phyloP scores from a whole-genome alignment of 352 stramenopile species.

The Pythium vanterpoolii region DNA sequence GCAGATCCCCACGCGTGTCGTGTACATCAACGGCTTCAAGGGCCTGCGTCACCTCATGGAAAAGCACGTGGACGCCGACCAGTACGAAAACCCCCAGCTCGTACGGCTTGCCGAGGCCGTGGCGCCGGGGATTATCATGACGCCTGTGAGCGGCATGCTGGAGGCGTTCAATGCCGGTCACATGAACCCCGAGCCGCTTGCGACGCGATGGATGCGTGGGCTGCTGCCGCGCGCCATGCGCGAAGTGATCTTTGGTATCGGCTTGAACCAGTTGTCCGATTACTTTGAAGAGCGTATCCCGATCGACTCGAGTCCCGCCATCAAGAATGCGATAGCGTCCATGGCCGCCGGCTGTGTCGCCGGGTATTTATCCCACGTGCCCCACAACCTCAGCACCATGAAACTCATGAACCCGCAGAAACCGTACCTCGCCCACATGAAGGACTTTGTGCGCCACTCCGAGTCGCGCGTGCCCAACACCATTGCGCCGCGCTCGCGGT shows the following conservation, averaged over 20 bases:
- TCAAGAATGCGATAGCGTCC: conserved; percentile 88
- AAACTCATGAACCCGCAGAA: conserved; percentile 94
- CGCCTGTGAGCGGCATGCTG: conserved; percentile 88
- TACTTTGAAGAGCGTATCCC: conserved; percentile 92
- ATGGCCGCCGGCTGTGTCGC: conserved; percentile 88
- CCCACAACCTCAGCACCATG: conserved; percentile 95
- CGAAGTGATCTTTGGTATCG: conserved; percentile 93
- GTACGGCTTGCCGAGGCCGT: conserved; percentile 82
- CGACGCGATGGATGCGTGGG: conserved; percentile 88
- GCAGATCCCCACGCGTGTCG: conserved; percentile 90
- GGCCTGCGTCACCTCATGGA: conserved; percentile 81
- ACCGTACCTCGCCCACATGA: conserved; percentile 77
- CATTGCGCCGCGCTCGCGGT: conserved; percentile 67
- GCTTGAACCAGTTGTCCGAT: conserved; percentile 92
- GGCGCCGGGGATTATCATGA: conserved; percentile 91
- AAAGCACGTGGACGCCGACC: conserved; percentile 80
- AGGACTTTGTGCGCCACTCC: conserved; percentile 79
- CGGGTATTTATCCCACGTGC: conserved; percentile 93
- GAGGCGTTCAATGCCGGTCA: conserved; percentile 92
- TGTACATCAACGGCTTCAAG: conserved; percentile 95
- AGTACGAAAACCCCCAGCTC: conserved; percentile 76
- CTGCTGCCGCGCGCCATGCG: conserved; percentile 79
- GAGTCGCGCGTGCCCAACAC: conserved; percentile 78
- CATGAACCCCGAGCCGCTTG: conserved; percentile 90
- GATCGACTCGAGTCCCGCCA: conserved; percentile 52